Evolutionary conservation across 2,329 filamentous ascomycete genomes (phyloP), one percentile per base, ranked within the genome.

Genomic region (Arthrobotrys megalospora): DNA sequence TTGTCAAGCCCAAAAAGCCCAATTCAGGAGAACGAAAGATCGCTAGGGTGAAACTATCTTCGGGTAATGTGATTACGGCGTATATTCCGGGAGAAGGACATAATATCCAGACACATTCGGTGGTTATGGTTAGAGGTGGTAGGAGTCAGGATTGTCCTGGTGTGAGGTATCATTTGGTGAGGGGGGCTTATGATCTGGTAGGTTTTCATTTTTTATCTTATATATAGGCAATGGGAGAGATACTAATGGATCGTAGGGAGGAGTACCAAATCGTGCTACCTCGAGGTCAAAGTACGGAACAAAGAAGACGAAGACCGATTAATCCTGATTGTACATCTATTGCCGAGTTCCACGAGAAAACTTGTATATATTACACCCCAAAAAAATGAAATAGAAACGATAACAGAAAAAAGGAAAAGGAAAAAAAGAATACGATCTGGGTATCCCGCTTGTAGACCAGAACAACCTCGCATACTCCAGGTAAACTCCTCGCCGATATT

Each of bases 21-120:
- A 99, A 99, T 85, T 99, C 96, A 32, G 96, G 94, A 70, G 94
- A 98, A 88, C 89, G 96, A 80, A 99, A 99, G 88, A 96, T 93
- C 73, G 95, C 95, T 1, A 93, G 95, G 87, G 91, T 99, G 19
- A 88, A 94, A 81, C 87, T 99, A 84, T 96, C 92, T 77, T 94
- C 90, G 80, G 96, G 96, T 69, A 93, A 91, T 83, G 89, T 96
- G 76, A 88, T 99, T 80, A 97, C 93, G 76, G 93, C 93, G 28
- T 98, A 97, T 86, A 97, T 99, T 83, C 94, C 94, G 38, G 96
- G 96, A 65, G 95, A 98, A 89, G 95, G 96, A 60, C 96, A 99
- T 86, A 99, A 98, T 85, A 94, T 98, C 81, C 95, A 98, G 88
- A 96, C 98, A 88, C 96, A 99, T 87, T 96, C 92, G 82, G 96